Base-by-base conservation (phyloP, 2,329 filamentous ascomycete genomes). In the Plectosphaerella plurivora region DNA sequence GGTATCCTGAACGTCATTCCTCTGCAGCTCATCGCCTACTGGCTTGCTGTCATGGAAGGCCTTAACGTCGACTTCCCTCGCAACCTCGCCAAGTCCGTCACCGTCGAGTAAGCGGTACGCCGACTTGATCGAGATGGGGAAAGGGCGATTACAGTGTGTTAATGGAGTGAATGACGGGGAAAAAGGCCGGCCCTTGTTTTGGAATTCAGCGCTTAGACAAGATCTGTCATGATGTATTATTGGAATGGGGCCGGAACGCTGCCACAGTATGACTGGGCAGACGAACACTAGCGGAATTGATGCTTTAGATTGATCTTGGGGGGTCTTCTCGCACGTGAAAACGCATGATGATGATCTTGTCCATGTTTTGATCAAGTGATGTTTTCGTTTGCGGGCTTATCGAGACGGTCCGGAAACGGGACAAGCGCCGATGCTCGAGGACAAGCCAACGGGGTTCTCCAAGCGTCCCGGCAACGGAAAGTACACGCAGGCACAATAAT, bases 81-180 rank as follows among this genome's bases (percentile, higher is more conserved):
- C 67, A 99, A 99, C 79, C 77, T 99, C 76, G 94, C 94, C 72
- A 99, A 99, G 85, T 96, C 91, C 58, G 94, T 99, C 59, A 99
- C 94, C 59, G 94, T 99, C 62, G 94, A 99, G 84, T 99, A 93
- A 79, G 67, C 51, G 53, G 33, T 22, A 22, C 22, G 12, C 16
- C 41, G n/a, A 15, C 12, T 4, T 22, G 15, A 28, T 20, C 11
- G 8, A 35, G 41, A 46, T 8, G 20, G 50, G 39, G 24, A 22
- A 22, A 33, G 28, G 28, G 28, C 28, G 28, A 9, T 33, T 33
- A 8, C 28, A 8, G 28, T 9, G 28, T 33, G 28, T 33, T 42
- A 54, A 49, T 45, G 47, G 39, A 16, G 46, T 44, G 39, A 15
- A 33, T 33, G 8, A 33, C 28, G 20, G 44, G 44, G 25, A 25